phyloP scores from a whole-genome alignment of 2,329 filamentous ascomycete species.

The Thermoascus crustaceus region DNA sequence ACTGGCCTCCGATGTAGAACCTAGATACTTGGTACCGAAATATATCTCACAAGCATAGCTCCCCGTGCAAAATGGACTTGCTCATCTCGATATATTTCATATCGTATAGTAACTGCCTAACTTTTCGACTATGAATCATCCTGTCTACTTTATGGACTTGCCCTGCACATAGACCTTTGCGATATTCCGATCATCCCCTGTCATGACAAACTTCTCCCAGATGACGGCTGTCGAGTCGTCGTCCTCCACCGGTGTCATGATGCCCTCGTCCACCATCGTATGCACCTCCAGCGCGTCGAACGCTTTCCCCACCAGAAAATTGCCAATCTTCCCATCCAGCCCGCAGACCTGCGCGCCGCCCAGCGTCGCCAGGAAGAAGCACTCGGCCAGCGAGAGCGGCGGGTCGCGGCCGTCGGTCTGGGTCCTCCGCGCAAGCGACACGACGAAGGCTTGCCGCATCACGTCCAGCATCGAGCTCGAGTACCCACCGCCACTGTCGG shows the following conservation, averaged over 20 bases:
- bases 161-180: slow-evolving; percentile 47
- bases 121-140: no score
- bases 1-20: no score
- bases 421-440: slow-evolving; percentile 30
- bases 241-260: slow-evolving; percentile 48
- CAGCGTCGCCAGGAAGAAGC: slow-evolving; percentile 53
- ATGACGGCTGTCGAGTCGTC: slow-evolving; percentile 39
- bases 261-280: slow-evolving; percentile 29
- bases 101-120: no score
- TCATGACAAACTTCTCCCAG: slow-evolving; percentile 60
- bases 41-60: no score
- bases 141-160: slow-evolving; percentile 28
- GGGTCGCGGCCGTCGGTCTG: slow-evolving; percentile 32
- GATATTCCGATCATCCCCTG: slow-evolving; percentile 57
- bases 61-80: no score
- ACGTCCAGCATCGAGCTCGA: slow-evolving; percentile 45
- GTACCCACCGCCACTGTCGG: slow-evolving; percentile 57
- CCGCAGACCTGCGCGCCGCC: slow-evolving; percentile 54
- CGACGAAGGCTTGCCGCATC: slow-evolving; percentile 46
- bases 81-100: no score
- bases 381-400: slow-evolving; percentile 43
- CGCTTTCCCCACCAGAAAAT: slow-evolving; percentile 51
- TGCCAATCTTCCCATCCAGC: slow-evolving; percentile 47
- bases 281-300: slow-evolving; percentile 53
- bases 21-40: no score